Conservation (phyloP, 1,284 basidiomycete genomes). For the Leccinum subfulvum region DNA sequence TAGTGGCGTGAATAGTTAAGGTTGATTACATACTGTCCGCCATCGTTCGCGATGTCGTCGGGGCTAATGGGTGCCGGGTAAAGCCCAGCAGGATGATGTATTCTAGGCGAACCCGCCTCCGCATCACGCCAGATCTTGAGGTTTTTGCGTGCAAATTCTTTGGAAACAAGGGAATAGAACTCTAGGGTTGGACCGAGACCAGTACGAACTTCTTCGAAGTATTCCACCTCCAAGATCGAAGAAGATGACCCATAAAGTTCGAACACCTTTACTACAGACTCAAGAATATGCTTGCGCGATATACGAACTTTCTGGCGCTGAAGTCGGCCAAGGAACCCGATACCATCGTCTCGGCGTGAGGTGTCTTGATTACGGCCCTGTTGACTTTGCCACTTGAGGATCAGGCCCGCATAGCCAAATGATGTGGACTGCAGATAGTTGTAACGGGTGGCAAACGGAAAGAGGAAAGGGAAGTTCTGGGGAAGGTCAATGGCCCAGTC, state of each 20-base stretch:
- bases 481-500: constrained; percentile 96
- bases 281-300: constrained; percentile 89
- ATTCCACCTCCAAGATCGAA: constrained; percentile 95
- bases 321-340: constrained; percentile 88
- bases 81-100: constrained; percentile 77
- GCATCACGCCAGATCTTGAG: constrained; percentile 90
- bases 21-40: constrained; percentile 59
- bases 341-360: constrained; percentile 83
- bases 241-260: constrained; percentile 94
- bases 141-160: constrained; percentile 86
- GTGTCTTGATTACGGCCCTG: constrained; percentile 71
- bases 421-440: constrained; percentile 96
- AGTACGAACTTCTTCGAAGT: constrained; percentile 98
- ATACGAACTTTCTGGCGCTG: constrained; percentile 97
- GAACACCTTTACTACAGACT: constrained; percentile 97
- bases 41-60: constrained; percentile 65
- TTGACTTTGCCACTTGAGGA: constrained; percentile 87
- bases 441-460: constrained; percentile 96
- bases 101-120: constrained; percentile 60
- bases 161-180: constrained; percentile 93
- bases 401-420: constrained; percentile 93
- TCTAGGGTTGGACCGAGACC: constrained; percentile 98
- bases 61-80: constrained; percentile 83
- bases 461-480: constrained; percentile 94
- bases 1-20: not conserved